A percentile compares a stretch with the other conserved stretches of the same genome.
These are phyloP conservation scores for Blumeria hordei DNA, from an alignment of 2,329 filamentous ascomycete genomes.

Conservation along the genomic window DNA sequence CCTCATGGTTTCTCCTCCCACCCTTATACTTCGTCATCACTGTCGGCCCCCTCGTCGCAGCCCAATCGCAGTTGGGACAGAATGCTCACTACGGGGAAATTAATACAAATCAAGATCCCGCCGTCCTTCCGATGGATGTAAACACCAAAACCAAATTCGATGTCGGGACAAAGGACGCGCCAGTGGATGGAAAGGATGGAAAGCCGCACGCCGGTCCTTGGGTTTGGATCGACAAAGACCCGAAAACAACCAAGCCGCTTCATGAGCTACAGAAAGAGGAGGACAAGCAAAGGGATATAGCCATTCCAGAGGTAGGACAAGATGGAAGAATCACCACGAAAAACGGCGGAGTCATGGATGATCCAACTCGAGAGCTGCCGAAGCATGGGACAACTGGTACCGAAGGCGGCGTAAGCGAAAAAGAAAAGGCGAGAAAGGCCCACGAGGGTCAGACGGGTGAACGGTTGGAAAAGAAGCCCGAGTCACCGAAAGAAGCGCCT, in stretches of 20 bases:
- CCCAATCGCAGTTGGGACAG: no score
- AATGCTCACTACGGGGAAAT: no score
- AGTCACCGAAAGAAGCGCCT: constrained; percentile 64
- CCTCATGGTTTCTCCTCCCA: no score
- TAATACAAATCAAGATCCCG: no score
- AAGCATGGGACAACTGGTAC: constrained; percentile 75
- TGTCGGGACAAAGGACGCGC: constrained; percentile 49
- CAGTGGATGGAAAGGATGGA: constrained; percentile 79
- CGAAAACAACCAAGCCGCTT: constrained; percentile 16
- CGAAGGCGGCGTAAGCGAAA: constrained; percentile 72
- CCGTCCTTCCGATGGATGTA: constrained; percentile 3
- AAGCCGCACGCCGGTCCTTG: constrained; percentile 77
- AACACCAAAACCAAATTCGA: constrained; percentile 15
- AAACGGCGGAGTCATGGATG: constrained; percentile 80
- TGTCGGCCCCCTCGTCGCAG: no score
- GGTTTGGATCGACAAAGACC: constrained; percentile 33
- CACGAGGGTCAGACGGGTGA: constrained; percentile 40
- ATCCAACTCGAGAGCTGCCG: constrained; percentile 49
- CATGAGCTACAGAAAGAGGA: constrained; percentile 15
- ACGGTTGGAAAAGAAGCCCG: constrained; percentile 50
- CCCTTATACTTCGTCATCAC: no score
- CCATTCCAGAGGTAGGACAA: background rate
- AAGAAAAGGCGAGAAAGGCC: constrained; percentile 49
- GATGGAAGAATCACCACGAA: constrained; percentile 28
- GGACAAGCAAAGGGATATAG: constrained; percentile 4